Percentiles rank a stretch among this genome's conserved stretches.
phyloP scores from a whole-genome alignment of 768 basidiomycete species.

The Asterophora lycoperdoides region DNA sequence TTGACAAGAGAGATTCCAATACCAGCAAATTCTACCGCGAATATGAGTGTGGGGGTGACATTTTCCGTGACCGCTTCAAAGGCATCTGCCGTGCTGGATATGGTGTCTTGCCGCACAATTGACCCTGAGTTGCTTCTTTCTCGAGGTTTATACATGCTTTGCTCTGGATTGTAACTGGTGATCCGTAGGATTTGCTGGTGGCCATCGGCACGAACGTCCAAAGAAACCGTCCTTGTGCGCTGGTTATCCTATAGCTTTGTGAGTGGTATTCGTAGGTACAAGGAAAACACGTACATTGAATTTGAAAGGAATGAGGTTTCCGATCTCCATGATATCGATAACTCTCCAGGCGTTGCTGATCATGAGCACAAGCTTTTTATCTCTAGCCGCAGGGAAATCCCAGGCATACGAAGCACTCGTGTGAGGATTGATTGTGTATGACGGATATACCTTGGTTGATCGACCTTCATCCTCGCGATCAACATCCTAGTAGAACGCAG shows the following conservation, averaged over 20 bases:
- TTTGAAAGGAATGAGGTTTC: constrained; percentile 84
- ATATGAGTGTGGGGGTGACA: constrained; percentile 54
- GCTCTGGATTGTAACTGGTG: constrained; percentile 80
- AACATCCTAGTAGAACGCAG: constrained; percentile 35
- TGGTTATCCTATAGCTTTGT: constrained; percentile 40
- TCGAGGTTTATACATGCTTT: constrained; percentile 83
- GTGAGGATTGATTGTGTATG: constrained; percentile 57
- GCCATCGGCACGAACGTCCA: constrained; percentile 90
- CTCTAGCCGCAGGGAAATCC: constrained; percentile 84
- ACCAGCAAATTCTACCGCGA: constrained; percentile 79
- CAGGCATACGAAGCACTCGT: constrained; percentile 74
- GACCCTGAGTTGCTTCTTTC: constrained; percentile 43
- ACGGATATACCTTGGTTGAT: constrained; percentile 36
- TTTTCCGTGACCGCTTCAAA: constrained; percentile 87
- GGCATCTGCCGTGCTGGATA: constrained; percentile 63
- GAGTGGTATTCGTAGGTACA: not conserved
- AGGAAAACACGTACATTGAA: constrained; percentile 52
- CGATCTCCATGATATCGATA: constrained; percentile 95
- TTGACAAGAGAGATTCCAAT: constrained; percentile 92
- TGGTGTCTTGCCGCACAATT: constrained; percentile 61
- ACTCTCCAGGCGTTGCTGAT: constrained; percentile 58
- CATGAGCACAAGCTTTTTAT: constrained; percentile 71
- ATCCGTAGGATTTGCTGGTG: constrained; percentile 82
- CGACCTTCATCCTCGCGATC: constrained; percentile 32
- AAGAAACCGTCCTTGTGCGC: constrained; percentile 64